Evolutionary conservation across 2,329 filamentous ascomycete species (phyloP).

Genomic region (Xylaria multiplex): DNA sequence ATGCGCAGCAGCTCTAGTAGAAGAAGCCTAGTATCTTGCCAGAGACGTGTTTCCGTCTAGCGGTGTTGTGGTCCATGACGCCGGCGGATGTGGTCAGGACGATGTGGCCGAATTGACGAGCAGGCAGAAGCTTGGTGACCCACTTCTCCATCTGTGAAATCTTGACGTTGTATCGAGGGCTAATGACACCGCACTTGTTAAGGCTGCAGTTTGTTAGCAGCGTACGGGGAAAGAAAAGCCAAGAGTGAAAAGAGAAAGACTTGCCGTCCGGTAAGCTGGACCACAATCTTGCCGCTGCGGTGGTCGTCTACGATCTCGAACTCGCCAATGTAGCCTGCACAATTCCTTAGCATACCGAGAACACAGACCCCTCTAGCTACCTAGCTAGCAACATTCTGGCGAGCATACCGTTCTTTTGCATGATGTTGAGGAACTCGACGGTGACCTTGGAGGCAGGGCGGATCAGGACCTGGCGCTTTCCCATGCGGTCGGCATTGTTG

Average conservation of each 20-base stretch:
- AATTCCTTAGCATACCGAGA: background rate
- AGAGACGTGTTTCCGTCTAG: constrained; percentile 33
- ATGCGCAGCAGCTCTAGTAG: constrained; percentile 24
- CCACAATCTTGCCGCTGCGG: constrained; percentile 35
- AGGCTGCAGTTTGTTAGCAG: constrained; percentile 24
- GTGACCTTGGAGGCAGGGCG: constrained; percentile 33
- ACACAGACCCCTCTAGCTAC: too few relatives aligned
- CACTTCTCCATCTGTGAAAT: constrained; percentile 30
- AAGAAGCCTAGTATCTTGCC: constrained; percentile 34
- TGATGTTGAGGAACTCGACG: constrained; percentile 35
- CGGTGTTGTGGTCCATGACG: constrained; percentile 32
- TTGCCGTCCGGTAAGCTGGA: constrained; percentile 31
- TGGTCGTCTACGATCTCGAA: constrained; percentile 35
- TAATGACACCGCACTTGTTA: constrained; percentile 35
- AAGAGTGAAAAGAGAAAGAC: background rate
- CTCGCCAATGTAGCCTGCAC: constrained; percentile 30
- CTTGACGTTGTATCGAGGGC: constrained; percentile 34
- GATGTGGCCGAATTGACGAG: constrained; percentile 34
- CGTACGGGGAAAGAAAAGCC: background rate
- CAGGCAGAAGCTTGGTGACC: constrained; percentile 30
- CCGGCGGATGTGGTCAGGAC: constrained; percentile 34
- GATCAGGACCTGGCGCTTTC: constrained; percentile 32
- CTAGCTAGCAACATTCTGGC: background rate
- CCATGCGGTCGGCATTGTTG: constrained; percentile 34
- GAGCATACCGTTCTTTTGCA: constrained; percentile 31